Percentiles rank a stretch among this genome's conserved stretches.
Evolutionary conservation across 164 flowering plant species (phyloP).

Genomic region (Kalanchoe fedtschenkoi): DNA sequence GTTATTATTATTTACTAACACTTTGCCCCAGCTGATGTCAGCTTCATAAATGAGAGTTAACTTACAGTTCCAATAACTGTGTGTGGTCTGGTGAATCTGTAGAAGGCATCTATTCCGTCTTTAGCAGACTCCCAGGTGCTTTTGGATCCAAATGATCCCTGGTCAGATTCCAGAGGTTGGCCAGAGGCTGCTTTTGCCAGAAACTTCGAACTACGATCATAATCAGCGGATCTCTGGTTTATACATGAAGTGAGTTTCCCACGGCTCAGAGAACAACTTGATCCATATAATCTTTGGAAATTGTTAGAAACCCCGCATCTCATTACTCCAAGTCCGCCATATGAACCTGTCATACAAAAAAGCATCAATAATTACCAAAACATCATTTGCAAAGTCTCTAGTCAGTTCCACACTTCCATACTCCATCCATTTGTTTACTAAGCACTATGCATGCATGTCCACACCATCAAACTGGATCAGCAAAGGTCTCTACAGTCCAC

Average conservation of each 20-base stretch:
- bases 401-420: no score
- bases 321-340: background rate
- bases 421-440: background rate
- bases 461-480: no score
- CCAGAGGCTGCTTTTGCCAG: background rate
- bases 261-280: background rate
- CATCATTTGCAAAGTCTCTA: background rate
- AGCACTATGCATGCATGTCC: background rate
- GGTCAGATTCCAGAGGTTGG: background rate
- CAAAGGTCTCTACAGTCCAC: no score
- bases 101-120: background rate
- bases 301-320: background rate
- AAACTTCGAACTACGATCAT: background rate
- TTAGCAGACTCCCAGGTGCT: background rate
- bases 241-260: background rate
- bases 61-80: conserved; percentile 2
- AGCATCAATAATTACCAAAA: background rate
- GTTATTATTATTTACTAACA: conserved; percentile 16
- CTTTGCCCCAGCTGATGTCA: conserved; percentile 16
- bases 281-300: background rate
- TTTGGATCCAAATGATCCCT: background rate
- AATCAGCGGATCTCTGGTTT: background rate
- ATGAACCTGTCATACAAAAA: background rate
- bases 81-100: conserved; percentile 4
- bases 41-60: background rate